These are phyloP conservation scores for Pseudocercospora macadamiae DNA, from an alignment of 2,329 filamentous ascomycete species.

Conservation along the genomic window DNA sequence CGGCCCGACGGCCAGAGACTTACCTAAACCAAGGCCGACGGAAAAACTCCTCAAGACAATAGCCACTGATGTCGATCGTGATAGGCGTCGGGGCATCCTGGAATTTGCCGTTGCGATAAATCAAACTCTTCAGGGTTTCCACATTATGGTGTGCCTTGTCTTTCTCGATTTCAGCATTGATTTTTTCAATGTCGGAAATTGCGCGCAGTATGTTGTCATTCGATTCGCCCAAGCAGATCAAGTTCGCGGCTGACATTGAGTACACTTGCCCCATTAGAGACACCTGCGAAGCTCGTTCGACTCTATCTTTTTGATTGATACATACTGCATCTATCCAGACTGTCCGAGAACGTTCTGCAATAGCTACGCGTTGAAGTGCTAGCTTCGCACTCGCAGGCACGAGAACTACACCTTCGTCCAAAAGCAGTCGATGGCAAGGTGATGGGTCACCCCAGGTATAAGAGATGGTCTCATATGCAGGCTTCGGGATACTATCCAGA, in stretches of 20 bases:
- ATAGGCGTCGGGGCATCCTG: neutral
- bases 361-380: neutral
- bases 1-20: too few species aligned
- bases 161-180: neutral
- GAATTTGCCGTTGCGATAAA: neutral
- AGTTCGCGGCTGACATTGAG: neutral
- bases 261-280: neutral
- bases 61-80: neutral
- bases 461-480: neutral
- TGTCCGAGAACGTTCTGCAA: neutral
- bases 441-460: neutral
- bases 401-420: neutral
- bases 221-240: neutral
- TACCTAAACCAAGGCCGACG: neutral
- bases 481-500: neutral
- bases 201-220: neutral
- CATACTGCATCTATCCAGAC: slow-evolving; percentile 1
- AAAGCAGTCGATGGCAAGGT: neutral
- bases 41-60: neutral
- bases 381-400: neutral
- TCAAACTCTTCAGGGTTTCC: neutral
- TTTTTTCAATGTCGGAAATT: neutral
- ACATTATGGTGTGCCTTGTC: neutral
- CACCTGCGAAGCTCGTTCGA: neutral
- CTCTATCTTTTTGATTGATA: neutral